phyloP scores from a whole-genome alignment of 495 filamentous ascomycete species.

The Talaromyces ruber region DNA sequence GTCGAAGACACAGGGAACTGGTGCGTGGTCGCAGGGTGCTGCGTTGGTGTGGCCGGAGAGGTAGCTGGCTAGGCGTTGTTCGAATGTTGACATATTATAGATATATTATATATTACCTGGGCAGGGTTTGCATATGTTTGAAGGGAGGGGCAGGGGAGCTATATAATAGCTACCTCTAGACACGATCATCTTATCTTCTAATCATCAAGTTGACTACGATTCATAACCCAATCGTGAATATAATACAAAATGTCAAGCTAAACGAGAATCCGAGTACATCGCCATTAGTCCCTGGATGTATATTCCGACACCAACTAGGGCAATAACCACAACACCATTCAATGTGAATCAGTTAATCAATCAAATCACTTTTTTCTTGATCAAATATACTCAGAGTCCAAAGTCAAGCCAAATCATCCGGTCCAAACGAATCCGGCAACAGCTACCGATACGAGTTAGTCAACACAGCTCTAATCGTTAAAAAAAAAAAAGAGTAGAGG shows the following conservation, averaged over 20 bases:
- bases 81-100: neutral
- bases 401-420: constrained; percentile 35
- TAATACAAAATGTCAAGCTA: neutral
- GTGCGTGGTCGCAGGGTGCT: neutral
- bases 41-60: neutral
- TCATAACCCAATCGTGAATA: neutral
- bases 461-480: constrained; percentile 11
- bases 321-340: neutral
- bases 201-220: neutral
- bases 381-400: neutral
- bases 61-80: neutral
- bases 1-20: neutral
- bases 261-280: neutral
- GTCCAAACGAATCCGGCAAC: constrained; percentile 66
- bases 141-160: neutral
- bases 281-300: neutral
- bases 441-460: constrained; percentile 33
- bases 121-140: neutral
- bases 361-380: neutral
- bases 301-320: neutral
- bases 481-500: neutral
- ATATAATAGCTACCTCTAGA: neutral
- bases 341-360: neutral
- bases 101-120: neutral
- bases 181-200: neutral